Evolutionary conservation across 1,139 yeast species (phyloP), one percentile per base, ranked within the genome.

Genomic region (Debaryomyces fabryi): DNA sequence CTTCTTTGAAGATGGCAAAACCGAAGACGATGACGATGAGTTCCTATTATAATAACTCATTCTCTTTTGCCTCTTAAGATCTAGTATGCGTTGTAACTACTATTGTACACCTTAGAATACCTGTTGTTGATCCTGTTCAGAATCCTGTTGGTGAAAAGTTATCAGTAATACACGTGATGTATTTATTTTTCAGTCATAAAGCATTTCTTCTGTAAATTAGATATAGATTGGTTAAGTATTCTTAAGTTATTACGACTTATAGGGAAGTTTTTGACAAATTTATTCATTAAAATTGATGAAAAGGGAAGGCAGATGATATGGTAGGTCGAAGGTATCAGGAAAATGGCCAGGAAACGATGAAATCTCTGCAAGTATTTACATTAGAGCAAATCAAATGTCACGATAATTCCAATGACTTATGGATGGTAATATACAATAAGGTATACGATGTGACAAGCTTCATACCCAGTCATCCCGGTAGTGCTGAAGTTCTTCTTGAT

Each of bases 371-470:
- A 37, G 25, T 37, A 33, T 59, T 51, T 47, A 53, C 64, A 0
- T 40, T 60, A 6, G 70, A 67, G 30, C 77, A 82, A 49, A 76
- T 83, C 1, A 65, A 69, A n/a, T 44, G 53, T 18, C 88, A 83
- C 59, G 71, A 70, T 25, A 55, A 64, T 1, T 71, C 75, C 2
- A 72, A 74, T 18, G 84, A 85, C 57, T 62, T 84, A 42, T 85
- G 89, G 90, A 84, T 85, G 83, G 72, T 83, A 3, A 71, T 85
- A 3, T 84, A 82, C 56, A 82, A 80, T 46, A 77, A 79, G 47
- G 86, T 85, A 0, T 86, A 85, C 59, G 79, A 85, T 55, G 73
- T 84, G 4, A 79, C 86, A 1, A 54, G 62, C 4, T 73, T 83
- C 44, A 61, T 81, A 2, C 68, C 65, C 3, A 65, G 67, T 1